These are phyloP conservation scores for Solanum chacoense DNA, from an alignment of 305 asterid species.

Conservation along the genomic window DNA sequence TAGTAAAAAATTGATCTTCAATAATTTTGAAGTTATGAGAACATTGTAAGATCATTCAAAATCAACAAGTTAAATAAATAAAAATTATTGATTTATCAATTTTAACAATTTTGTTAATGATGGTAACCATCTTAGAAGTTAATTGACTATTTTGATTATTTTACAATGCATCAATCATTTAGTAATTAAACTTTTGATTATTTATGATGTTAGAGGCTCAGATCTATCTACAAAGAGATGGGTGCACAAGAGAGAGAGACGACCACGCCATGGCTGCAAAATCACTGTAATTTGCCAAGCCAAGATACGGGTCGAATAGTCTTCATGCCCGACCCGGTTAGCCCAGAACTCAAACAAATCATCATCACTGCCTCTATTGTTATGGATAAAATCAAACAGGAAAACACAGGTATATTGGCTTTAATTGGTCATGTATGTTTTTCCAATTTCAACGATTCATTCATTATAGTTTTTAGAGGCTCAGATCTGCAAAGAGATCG, in stretches of 20 bases:
- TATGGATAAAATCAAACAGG: background rate
- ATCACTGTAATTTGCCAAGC: background rate
- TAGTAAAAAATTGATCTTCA: background rate
- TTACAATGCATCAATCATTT: too few species aligned
- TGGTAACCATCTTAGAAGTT: background rate
- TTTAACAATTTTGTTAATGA: background rate
- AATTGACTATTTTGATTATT: too few species aligned
- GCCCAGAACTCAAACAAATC: background rate
- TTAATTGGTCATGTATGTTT: background rate
- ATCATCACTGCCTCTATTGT: background rate
- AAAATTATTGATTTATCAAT: too few species aligned
- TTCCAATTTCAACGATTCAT: background rate
- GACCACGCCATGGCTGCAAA: conserved; percentile 1
- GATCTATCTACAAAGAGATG: background rate
- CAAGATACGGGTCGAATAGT: background rate
- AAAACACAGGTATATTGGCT: background rate
- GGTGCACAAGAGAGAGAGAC: background rate
- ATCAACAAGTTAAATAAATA: too few species aligned
- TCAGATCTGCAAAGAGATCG: background rate
- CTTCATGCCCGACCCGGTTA: background rate
- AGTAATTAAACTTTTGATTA: too few species aligned
- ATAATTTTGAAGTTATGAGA: background rate
- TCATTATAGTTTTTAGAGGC: background rate
- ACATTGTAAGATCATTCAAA: too few species aligned
- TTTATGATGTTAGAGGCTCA: background rate